phyloP scores from a whole-genome alignment of 2,329 filamentous ascomycete species.

The Colletotrichum siamense region DNA sequence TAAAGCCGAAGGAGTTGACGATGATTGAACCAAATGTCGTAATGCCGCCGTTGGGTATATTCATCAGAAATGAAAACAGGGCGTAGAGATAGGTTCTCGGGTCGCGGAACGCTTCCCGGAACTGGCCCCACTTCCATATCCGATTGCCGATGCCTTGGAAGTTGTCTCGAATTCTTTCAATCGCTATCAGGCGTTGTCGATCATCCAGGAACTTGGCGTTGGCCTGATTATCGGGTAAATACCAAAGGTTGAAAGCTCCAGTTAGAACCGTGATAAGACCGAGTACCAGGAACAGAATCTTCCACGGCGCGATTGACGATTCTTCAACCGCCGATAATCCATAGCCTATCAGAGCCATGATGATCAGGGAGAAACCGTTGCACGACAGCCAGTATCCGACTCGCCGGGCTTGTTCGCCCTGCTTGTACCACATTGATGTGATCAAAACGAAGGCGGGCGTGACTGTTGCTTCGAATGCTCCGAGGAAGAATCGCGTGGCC shows the following conservation, averaged over 20 bases:
- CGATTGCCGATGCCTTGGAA: constrained; percentile 55
- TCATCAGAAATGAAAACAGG: constrained; percentile 43
- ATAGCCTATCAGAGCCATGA: constrained; percentile 25
- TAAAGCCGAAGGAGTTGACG: constrained; percentile 24
- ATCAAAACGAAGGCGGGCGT: constrained; percentile 29
- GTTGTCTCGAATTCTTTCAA: constrained; percentile 54
- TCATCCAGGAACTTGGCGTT: constrained; percentile 63
- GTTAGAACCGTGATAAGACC: constrained; percentile 29
- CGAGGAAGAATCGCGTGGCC: constrained; percentile 26
- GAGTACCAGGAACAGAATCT: constrained; percentile 31
- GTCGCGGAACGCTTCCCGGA: constrained; percentile 50
- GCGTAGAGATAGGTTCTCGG: constrained; percentile 60
- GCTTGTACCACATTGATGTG: constrained; percentile 30
- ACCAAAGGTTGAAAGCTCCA: constrained; percentile 22
- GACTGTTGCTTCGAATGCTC: constrained; percentile 28
- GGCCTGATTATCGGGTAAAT: constrained; percentile 60
- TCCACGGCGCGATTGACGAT: constrained; percentile 23
- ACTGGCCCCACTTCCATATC: constrained; percentile 49
- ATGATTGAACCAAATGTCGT: constrained; percentile 23
- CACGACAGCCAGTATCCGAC: constrained; percentile 28
- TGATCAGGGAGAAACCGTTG: constrained; percentile 24
- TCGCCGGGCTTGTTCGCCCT: constrained; percentile 34
- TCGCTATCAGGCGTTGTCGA: constrained; percentile 56
- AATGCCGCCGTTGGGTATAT: constrained; percentile 26
- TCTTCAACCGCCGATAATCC: constrained; percentile 21